These are phyloP conservation scores for Scheffersomyces coipomensis DNA, from an alignment of 805 yeast genomes.

Conservation along the genomic window DNA sequence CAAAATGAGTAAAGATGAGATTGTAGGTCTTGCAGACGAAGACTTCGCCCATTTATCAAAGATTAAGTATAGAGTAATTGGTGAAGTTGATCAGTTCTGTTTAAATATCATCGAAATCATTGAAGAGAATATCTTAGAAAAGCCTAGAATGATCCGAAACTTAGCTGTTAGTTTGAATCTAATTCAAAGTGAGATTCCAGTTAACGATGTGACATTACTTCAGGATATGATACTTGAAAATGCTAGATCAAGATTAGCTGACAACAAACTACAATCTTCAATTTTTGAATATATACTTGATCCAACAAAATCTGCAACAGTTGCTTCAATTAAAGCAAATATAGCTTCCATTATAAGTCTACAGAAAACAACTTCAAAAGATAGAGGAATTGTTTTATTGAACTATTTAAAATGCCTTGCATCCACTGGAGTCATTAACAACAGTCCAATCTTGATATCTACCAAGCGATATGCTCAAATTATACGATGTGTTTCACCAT, in stretches of 20 bases:
- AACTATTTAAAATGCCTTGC: constrained; percentile 27
- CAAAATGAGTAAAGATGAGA: constrained; percentile 22
- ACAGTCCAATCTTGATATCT: constrained; percentile 17
- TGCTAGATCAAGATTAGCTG: constrained; percentile 4
- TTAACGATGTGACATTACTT: constrained; percentile 12
- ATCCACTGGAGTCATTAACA: constrained; percentile 17
- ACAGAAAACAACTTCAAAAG: constrained; percentile 9
- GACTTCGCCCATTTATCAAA: constrained; percentile 25
- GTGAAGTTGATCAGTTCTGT: constrained; percentile 29
- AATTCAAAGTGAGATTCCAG: constrained; percentile 17
- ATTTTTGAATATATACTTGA: constrained; percentile 24
- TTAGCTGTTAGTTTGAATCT: too few species aligned
- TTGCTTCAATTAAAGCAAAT: constrained; percentile 11
- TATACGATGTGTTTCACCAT: constrained; percentile 14
- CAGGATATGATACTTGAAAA: constrained; percentile 5
- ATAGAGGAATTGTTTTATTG: constrained; percentile 17
- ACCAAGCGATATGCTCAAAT: constrained; percentile 13
- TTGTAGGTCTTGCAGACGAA: constrained; percentile 16
- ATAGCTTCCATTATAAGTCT: constrained; percentile 9
- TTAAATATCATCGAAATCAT: constrained; percentile 26
- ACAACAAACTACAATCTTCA: constrained; percentile 15
- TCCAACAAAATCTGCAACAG: constrained; percentile 16
- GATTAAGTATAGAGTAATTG: constrained; percentile 19
- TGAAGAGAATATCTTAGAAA: constrained; percentile 24
- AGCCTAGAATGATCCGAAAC: constrained; percentile 21